A percentile compares a stretch with the other conserved stretches of the same genome.
Evolutionary conservation across 75 land plant species (phyloP).

Genomic region (Pseudotsuga menziesii): DNA sequence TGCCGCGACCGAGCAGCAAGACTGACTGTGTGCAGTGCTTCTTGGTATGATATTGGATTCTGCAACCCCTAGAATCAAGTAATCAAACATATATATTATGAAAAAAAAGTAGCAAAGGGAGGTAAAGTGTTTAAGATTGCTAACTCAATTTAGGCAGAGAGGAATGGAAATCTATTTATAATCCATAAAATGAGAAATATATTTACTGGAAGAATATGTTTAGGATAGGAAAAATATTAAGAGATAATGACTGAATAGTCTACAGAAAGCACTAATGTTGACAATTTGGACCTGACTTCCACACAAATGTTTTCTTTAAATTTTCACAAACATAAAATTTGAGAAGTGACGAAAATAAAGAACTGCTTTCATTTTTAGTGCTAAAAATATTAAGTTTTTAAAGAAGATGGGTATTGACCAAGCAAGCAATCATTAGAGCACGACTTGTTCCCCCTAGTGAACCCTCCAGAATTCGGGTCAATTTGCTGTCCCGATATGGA

Average conservation of each 20-base stretch:
- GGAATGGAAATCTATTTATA: background rate
- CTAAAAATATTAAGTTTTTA: background rate
- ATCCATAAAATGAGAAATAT: background rate
- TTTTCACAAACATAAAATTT: background rate
- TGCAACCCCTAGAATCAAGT: slow-evolving; percentile 14
- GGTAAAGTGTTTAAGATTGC: background rate
- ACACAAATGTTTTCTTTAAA: background rate
- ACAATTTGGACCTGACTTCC: background rate
- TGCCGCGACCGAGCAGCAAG: slow-evolving; percentile 83
- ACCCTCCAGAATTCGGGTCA: slow-evolving; percentile 90
- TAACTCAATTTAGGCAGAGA: background rate
- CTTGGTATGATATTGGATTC: slow-evolving; percentile 85
- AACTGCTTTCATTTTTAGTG: background rate
- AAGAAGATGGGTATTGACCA: slow-evolving; percentile 46
- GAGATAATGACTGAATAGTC: background rate
- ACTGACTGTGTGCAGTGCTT: slow-evolving; percentile 79
- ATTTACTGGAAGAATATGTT: background rate
- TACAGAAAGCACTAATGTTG: background rate
- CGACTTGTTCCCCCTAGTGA: slow-evolving; percentile 87
- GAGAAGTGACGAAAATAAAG: background rate
- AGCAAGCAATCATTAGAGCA: slow-evolving; percentile 85
- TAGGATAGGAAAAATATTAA: background rate
- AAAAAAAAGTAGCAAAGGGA: background rate
- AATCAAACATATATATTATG: background rate
- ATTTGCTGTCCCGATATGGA: slow-evolving; percentile 90